Evolutionary conservation across 306 rosid genomes (phyloP), one percentile per base, ranked within the genome.

Genomic region (Luffa acutangula): DNA sequence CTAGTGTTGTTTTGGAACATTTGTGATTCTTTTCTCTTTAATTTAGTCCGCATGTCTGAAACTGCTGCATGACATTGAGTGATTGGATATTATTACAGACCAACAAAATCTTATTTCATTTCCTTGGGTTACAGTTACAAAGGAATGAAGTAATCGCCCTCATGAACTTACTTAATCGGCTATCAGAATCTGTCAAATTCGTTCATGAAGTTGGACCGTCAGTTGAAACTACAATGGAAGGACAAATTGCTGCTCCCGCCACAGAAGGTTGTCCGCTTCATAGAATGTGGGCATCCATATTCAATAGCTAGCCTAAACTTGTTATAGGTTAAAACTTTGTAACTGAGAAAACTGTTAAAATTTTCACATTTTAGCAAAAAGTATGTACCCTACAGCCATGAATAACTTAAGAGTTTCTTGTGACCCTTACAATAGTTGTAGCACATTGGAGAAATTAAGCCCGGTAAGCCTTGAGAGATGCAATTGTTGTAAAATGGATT

Each of bases 131-230:
- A 85, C 89, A 96, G 89, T 81, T 93, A 83, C 99, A 96, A 83
- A 81, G 98, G 79, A 96, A 96, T 78, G 99, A 96, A 84, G 97
- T 96, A 70, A 96, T 96, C 60, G 99, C 98, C 41, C 80, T 96
- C 83, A 37, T 88, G 82, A 96, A 96, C 88, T 90, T 93, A 78
- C 99, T 96, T 43, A 91, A 88, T 83, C 90, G 99, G 62, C 95
- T 96, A 13, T 91, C 99, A 0, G 96, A 96, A 82, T 96, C 99
- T 0, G 81, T 96, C 74, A 88, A 83, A 81, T 81, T 91, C 15
- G 91, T 89, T 49, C 87, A 90, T n/a, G 91, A 93, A 88, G 81
- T 85, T 84, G 96, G 91, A 63, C 89, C 90, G 7, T 65, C 94
- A 7, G 85, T 84, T 20, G 97, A 91, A 80, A 86, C 82, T 74